A percentile compares a stretch with the other conserved stretches of the same genome.
Conservation (phyloP, 768 basidiomycete genomes). For the Hygrocybe punicea region DNA sequence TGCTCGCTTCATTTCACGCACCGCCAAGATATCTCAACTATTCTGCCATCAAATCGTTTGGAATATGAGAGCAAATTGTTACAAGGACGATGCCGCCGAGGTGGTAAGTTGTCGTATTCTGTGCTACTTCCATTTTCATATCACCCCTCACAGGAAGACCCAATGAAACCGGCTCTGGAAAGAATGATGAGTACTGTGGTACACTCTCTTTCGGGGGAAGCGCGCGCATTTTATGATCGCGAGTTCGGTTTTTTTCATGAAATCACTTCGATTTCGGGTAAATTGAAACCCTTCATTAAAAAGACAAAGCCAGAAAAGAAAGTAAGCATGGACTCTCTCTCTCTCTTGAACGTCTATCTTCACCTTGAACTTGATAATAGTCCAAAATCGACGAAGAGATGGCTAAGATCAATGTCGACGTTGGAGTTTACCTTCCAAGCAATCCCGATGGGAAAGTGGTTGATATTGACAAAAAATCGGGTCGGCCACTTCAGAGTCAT, state of each 20-base stretch:
- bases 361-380: conserved; percentile 37
- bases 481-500: conserved; percentile 93
- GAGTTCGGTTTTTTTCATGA: conserved; percentile 96
- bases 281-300: conserved; percentile 94
- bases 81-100: conserved; percentile 85
- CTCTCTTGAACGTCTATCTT: background rate
- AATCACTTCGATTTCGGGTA: conserved; percentile 97
- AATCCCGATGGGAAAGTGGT: conserved; percentile 96
- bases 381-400: conserved; percentile 99
- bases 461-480: conserved; percentile 97
- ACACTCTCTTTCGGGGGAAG: conserved; percentile 80
- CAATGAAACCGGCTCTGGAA: conserved; percentile 96
- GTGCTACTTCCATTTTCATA: background rate
- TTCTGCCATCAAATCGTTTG: conserved; percentile 99
- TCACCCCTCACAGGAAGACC: conserved; percentile 64
- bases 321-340: conserved; percentile 38
- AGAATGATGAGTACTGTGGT: conserved; percentile 78
- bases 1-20: conserved; percentile 92
- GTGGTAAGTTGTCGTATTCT: conserved; percentile 46
- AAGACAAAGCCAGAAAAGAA: conserved; percentile 96
- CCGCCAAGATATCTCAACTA: conserved; percentile 91
- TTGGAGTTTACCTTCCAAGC: conserved; percentile 96
- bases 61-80: conserved; percentile 99
- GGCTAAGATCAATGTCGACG: conserved; percentile 88
- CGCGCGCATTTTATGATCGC: conserved; percentile 84